Evolutionary conservation across 208 protist genomes (phyloP).

Genomic region (Histomonas meleagridis): DNA sequence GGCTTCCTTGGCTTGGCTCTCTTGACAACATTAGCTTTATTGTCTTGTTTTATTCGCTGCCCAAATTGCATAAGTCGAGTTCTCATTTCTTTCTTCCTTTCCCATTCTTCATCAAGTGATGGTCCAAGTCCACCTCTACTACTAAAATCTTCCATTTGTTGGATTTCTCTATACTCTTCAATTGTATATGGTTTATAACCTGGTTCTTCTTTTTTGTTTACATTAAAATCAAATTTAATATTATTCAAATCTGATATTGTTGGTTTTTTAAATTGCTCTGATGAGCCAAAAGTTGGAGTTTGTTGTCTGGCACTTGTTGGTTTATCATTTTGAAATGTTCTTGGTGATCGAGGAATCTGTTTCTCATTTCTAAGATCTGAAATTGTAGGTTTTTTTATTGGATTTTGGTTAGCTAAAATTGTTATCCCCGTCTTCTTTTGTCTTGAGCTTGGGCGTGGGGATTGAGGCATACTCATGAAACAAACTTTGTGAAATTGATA

Average conservation of each 20-base stretch:
- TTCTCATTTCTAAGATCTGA: not conserved
- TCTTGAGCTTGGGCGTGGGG: not conserved
- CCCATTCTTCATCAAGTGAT: not conserved
- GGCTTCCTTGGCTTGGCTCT: not conserved
- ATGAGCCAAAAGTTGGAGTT: not conserved
- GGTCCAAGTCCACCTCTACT: not conserved
- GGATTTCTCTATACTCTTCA: not conserved
- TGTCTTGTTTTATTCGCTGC: not conserved
- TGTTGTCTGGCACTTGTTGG: not conserved
- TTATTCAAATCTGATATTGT: not conserved
- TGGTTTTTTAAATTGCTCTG: no score
- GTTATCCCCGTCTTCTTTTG: conserved; percentile 13
- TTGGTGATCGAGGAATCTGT: not conserved
- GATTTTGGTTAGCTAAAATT: not conserved
- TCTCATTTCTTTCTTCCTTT: conserved; percentile 8
- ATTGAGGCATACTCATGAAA: no score
- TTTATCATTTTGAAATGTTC: not conserved
- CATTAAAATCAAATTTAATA: not conserved
- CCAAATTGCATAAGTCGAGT: not conserved
- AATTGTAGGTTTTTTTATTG: not conserved
- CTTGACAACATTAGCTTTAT: not conserved
- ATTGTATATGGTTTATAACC: conserved; percentile 16
- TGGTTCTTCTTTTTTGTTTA: not conserved
- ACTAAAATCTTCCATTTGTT: not conserved
- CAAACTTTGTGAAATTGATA: no score